These are phyloP conservation scores for Diplotaxis tenuifolia DNA, from an alignment of 345 rosid species.

Conservation along the genomic window DNA sequence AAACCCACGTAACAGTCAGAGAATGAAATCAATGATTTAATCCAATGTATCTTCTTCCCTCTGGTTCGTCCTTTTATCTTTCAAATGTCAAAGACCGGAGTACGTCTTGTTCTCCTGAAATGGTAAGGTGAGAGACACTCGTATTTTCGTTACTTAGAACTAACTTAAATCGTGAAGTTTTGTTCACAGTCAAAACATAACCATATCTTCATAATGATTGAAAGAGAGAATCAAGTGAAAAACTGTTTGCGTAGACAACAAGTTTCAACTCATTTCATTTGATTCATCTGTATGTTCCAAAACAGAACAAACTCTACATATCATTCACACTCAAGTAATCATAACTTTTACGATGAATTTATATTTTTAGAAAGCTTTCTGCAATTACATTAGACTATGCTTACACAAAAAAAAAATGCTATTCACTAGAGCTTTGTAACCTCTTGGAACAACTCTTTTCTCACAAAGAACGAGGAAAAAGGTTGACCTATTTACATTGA, in stretches of 20 bases:
- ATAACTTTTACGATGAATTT: not conserved
- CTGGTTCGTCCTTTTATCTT: not conserved
- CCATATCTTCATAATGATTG: not conserved
- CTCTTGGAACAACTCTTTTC: slow-evolving; percentile 20
- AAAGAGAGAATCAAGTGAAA: not conserved
- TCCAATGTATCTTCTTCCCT: not conserved
- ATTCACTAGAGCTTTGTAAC: slow-evolving; percentile 5
- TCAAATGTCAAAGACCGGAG: not conserved
- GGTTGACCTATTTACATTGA: not conserved
- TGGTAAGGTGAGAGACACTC: not conserved
- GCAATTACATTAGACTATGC: not conserved
- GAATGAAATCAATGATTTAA: not conserved
- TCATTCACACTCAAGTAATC: not conserved
- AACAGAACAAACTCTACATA: not conserved
- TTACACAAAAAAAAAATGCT: not conserved
- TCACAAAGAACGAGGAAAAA: not conserved
- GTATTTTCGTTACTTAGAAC: not conserved
- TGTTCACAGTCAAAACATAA: not conserved
- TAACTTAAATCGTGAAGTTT: not conserved
- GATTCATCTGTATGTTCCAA: not conserved
- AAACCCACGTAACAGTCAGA: not conserved
- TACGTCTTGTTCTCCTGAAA: too few species aligned
- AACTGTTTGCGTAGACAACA: not conserved
- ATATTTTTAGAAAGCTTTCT: not conserved
- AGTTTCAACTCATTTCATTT: not conserved